A percentile compares a stretch with the other conserved stretches of the same genome.
Conservation (phyloP, 2,329 filamentous ascomycete species). For the Nemania abortiva region DNA sequence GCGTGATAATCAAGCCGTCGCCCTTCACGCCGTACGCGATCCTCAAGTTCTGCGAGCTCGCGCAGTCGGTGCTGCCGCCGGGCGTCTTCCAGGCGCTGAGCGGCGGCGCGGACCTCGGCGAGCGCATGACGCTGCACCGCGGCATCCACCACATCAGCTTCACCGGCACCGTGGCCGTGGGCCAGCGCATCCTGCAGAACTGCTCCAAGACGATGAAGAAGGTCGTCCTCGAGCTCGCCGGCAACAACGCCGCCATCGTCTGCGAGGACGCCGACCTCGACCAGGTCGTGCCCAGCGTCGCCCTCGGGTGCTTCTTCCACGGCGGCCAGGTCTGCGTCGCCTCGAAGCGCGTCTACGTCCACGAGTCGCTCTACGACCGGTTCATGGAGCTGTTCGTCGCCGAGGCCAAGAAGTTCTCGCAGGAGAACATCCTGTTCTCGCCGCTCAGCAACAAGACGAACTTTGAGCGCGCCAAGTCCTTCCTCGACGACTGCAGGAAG, state of each 20-base stretch:
- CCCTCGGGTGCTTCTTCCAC: constrained; percentile 63
- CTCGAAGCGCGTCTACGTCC: constrained; percentile 71
- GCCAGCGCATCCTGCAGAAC: constrained; percentile 61
- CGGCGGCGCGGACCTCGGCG: constrained; percentile 66
- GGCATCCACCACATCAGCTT: constrained; percentile 69
- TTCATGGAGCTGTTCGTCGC: constrained; percentile 61
- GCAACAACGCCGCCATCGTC: constrained; percentile 67
- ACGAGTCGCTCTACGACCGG: constrained; percentile 68
- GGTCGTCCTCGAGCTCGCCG: constrained; percentile 66
- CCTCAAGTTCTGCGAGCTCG: constrained; percentile 65
- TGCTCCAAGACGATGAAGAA: constrained; percentile 65
- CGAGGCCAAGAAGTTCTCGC: constrained; percentile 58
- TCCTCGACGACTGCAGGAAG: constrained; percentile 67
- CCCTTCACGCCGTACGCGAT: constrained; percentile 66
- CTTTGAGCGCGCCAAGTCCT: constrained; percentile 68
- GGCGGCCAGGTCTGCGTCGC: constrained; percentile 68
- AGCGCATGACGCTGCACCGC: constrained; percentile 65
- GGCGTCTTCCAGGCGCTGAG: constrained; percentile 69
- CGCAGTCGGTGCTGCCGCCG: constrained; percentile 61
- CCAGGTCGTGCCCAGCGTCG: constrained; percentile 58
- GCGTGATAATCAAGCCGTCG: constrained; percentile 69
- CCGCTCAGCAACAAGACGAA: constrained; percentile 76
- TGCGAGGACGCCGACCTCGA: constrained; percentile 65
- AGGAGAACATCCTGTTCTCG: constrained; percentile 60
- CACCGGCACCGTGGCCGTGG: constrained; percentile 67